phyloP scores from a whole-genome alignment of 2,329 filamentous ascomycete genomes.

The Fusarium pseudograminearum region DNA sequence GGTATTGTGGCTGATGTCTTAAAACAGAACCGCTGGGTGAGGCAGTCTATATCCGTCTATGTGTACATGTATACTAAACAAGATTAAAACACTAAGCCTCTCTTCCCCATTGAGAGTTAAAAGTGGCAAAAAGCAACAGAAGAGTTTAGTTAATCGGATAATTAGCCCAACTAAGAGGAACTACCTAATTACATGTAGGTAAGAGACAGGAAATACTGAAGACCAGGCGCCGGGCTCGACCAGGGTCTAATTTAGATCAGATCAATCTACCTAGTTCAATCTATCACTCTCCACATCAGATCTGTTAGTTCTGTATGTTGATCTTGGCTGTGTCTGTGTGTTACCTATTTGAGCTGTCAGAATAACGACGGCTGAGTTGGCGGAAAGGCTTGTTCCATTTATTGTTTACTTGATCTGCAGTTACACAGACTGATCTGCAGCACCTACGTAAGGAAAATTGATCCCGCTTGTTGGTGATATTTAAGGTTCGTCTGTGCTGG shows the following conservation, averaged over 20 bases:
- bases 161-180: neutral
- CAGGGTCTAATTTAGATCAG: neutral
- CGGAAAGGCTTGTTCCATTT: neutral
- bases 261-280: neutral
- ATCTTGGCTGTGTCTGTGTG: neutral
- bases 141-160: neutral
- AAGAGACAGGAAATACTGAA: neutral
- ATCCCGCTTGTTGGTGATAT: neutral
- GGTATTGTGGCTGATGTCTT: slow-evolving; percentile 3
- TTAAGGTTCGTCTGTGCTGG: neutral
- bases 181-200: neutral
- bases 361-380: neutral
- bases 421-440: slow-evolving; percentile 8
- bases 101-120: neutral
- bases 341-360: neutral
- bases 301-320: neutral
- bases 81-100: neutral
- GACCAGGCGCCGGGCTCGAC: neutral
- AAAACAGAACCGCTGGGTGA: neutral
- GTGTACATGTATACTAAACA: neutral
- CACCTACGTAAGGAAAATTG: neutral
- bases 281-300: neutral
- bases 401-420: neutral
- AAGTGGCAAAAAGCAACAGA: neutral
- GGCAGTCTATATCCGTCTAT: neutral